Evolutionary conservation across 768 basidiomycete genomes (phyloP).

Genomic region (Dioszegia aurantiaca): DNA sequence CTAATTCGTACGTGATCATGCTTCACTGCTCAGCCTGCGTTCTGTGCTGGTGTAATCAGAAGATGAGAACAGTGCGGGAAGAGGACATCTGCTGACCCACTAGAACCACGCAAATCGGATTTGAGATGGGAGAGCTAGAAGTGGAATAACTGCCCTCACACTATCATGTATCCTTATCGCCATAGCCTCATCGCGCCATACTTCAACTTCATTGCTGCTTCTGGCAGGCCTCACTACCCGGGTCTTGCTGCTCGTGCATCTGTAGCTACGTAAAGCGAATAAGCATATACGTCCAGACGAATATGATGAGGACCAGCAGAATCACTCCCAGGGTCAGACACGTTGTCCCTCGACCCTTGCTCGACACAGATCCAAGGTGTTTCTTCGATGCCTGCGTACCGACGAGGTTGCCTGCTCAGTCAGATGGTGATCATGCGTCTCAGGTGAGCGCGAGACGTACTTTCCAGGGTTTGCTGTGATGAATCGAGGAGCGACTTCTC

Average conservation of each 20-base stretch:
- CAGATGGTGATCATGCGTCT: slow-evolving; percentile 19
- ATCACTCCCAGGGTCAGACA: slow-evolving; percentile 68
- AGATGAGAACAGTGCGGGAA: too few species aligned
- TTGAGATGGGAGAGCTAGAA: slow-evolving; percentile 28
- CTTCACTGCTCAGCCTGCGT: too few species aligned
- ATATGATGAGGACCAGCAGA: slow-evolving; percentile 66
- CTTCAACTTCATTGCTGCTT: too few species aligned
- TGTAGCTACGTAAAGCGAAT: slow-evolving; percentile 49
- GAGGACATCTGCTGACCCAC: slow-evolving; percentile 8
- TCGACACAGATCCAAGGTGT: slow-evolving; percentile 62
- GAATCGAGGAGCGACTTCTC: slow-evolving; percentile 70
- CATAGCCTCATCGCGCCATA: too few species aligned
- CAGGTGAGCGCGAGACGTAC: too few species aligned
- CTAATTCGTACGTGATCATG: slow-evolving; percentile 64
- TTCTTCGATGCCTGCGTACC: slow-evolving; percentile 52
- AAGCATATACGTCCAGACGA: slow-evolving; percentile 52
- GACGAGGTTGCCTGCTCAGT: slow-evolving; percentile 57
- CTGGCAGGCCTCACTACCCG: too few species aligned
- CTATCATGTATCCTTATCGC: neutral
- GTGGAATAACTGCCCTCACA: neutral
- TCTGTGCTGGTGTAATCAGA: too few species aligned
- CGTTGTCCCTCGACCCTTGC: slow-evolving; percentile 68
- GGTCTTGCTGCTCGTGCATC: neutral
- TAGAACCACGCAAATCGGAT: slow-evolving; percentile 33
- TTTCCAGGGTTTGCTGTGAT: slow-evolving; percentile 70